A percentile compares a stretch with the other conserved stretches of the same genome.
Evolutionary conservation across 139 green algal species (phyloP).

Genomic region (Nannochloris sp.): DNA sequence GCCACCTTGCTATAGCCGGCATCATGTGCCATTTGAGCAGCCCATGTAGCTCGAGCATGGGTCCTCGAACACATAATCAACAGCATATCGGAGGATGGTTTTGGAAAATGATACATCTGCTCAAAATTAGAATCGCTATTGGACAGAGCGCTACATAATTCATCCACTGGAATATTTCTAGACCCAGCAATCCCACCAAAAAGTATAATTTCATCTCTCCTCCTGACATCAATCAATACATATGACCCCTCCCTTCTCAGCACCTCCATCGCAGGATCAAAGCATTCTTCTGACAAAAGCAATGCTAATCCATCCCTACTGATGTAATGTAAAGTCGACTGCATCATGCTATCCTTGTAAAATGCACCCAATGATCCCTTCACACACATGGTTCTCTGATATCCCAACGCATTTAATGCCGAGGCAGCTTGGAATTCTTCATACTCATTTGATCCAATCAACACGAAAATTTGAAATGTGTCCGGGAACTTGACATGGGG

Average conservation of each 20-base stretch:
- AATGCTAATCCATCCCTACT: conserved; percentile 30
- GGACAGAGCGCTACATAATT: not conserved
- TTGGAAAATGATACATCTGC: conserved; percentile 43
- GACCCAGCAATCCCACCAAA: conserved; percentile 57
- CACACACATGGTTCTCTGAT: conserved; percentile 22
- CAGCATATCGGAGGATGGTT: conserved; percentile 24
- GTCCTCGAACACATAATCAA: conserved; percentile 52
- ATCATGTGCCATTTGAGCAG: conserved; percentile 50
- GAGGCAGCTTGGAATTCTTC: conserved; percentile 20
- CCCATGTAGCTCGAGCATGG: conserved; percentile 45
- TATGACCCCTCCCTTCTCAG: conserved; percentile 54
- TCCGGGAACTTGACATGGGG: conserved; percentile 13
- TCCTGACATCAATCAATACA: conserved; percentile 48
- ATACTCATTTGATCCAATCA: conserved; percentile 18
- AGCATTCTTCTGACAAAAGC: not conserved
- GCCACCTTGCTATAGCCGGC: conserved; percentile 19
- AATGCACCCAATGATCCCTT: conserved; percentile 19
- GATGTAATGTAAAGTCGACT: conserved; percentile 33
- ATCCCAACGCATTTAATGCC: conserved; percentile 17
- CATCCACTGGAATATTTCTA: conserved; percentile 30
- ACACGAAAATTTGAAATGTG: conserved; percentile 29
- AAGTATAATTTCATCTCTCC: conserved; percentile 63
- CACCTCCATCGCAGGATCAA: conserved; percentile 45
- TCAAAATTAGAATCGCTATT: conserved; percentile 18
- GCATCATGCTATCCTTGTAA: not conserved